Evolutionary conservation across 2,329 filamentous ascomycete species (phyloP), one percentile per base, ranked within the genome.

Genomic region (Colletotrichum scovillei): DNA sequence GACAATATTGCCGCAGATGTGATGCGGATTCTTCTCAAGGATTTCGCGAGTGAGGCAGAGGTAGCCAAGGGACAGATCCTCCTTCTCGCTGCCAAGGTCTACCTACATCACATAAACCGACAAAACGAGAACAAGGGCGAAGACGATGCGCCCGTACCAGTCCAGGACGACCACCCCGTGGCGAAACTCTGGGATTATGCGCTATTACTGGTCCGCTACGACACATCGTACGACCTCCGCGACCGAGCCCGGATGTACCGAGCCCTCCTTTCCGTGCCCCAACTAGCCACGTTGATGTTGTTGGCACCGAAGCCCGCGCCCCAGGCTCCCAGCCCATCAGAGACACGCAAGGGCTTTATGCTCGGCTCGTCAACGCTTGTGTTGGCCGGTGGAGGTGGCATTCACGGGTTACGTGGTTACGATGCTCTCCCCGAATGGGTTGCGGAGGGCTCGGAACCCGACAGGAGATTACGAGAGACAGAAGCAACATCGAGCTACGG

Each of bases 1-100:
- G 92, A 97, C 80, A 97, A 97, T 78, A 96, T 99, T 74, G 97
- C 97, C 0, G 92, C 96, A 0, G 97, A 99, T 79, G 95, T 98
- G 7, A 85, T 98, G 42, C 91, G 97, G 8, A 96, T 98, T 56
- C 85, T 99, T 2, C 89, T 95, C 57, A 96, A 95, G 81, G 93
- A 92, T 22, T 99, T 98, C 79, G 87, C 92, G 1, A 91, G 92
- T 74, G 97, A 99, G 83, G 92, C 92, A 1, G 95, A 98, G 80
- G 88, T 92, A 32, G 95, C 95, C 14, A 98, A 97, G 81, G 89
- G 95, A 72, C 97, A 99, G 81, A 97, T 98, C 75, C 88, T 99
- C 19, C 87, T 99, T 0, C 88, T 99, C 3, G 97, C 94, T 7
- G 96, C 97, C n/a, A 98, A 98, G 80, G 95, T 98, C 1, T 98